Conservation (phyloP, 1,284 basidiomycete genomes). For the Melampsora abietis-canadensis region DNA sequence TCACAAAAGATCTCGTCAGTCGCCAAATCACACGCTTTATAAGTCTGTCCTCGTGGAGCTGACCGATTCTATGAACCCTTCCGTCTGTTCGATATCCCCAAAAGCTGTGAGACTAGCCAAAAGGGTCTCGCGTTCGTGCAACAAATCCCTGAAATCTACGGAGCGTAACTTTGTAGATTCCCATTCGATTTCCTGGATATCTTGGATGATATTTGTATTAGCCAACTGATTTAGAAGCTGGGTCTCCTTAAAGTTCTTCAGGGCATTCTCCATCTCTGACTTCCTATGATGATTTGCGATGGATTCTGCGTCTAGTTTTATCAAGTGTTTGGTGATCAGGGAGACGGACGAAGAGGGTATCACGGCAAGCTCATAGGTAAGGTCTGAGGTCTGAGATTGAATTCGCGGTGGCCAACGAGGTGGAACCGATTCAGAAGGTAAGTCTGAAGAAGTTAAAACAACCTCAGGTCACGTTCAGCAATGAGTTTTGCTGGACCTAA, state of each 20-base stretch:
- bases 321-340: constrained; percentile 62
- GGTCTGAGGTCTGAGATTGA: constrained; percentile 58
- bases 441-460: constrained; percentile 55
- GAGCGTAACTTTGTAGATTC: constrained; percentile 78
- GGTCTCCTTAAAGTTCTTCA: constrained; percentile 48
- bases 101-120: constrained; percentile 55
- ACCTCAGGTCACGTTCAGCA: constrained; percentile 4
- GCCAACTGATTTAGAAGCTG: constrained; percentile 58
- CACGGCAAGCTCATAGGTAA: constrained; percentile 67
- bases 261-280: constrained; percentile 62
- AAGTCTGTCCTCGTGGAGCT: neutral
- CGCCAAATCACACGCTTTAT: neutral
- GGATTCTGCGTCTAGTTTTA: constrained; percentile 67
- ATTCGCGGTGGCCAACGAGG: constrained; percentile 65
- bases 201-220: constrained; percentile 31
- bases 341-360: constrained; percentile 73
- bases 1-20: neutral
- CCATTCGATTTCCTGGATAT: constrained; percentile 48
- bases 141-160: constrained; percentile 86
- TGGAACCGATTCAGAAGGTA: constrained; percentile 57
- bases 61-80: constrained; percentile 27
- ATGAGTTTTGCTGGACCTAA: constrained; percentile 19
- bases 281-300: constrained; percentile 68
- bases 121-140: constrained; percentile 64
- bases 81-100: constrained; percentile 42